Base-by-base conservation (phyloP, 129 eudicot genomes). In the Deinandra increscens region DNA sequence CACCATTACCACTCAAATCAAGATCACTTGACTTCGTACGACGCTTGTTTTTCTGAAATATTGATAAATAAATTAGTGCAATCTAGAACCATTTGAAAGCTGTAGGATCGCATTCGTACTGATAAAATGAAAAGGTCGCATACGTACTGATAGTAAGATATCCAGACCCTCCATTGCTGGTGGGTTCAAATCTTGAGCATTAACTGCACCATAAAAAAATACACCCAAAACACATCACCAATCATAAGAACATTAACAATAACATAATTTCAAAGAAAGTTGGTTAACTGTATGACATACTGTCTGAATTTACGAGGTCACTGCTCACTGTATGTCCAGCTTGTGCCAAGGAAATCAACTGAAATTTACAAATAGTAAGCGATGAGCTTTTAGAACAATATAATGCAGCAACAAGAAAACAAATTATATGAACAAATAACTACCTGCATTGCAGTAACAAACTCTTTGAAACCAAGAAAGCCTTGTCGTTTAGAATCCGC, bases 401-500 rank as follows among this genome's bases (percentile, higher is more conserved):
- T 63, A 51, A 75, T 45, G 44, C 3, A 8, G 39, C 20, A 70
- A 45, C 60, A 34, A 43, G 23, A 71, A 44, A 26, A 17, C 13
- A 17, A 18, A 69, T 38, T 9, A 14, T 7, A n/a, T 29, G 11
- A 3, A 12, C 10, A 74, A 18, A 43, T 5, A 56, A 49, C 23
- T 12, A 91, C 97, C 96, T 88, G 98, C 95, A 91, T 88, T 75
- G 98, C 91, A 36, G 91, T 81, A 72, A 86, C 66, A 31, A 91
- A 91, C 82, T 91, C 96, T 59, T 75, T 84, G 72, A 86, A 86
- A 60, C 83, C 95, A 69, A 91, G 90, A 82, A 70, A 88, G 23
- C 98, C 98, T 81, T 86, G 91, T 80, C 98, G 50, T 81, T 86
- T 88, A 34, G 96, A 75, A 83, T 91, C 98, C 36, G 96, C 94